Conservation (phyloP, 1,284 basidiomycete genomes). For the Pseudozyma thailandica region DNA sequence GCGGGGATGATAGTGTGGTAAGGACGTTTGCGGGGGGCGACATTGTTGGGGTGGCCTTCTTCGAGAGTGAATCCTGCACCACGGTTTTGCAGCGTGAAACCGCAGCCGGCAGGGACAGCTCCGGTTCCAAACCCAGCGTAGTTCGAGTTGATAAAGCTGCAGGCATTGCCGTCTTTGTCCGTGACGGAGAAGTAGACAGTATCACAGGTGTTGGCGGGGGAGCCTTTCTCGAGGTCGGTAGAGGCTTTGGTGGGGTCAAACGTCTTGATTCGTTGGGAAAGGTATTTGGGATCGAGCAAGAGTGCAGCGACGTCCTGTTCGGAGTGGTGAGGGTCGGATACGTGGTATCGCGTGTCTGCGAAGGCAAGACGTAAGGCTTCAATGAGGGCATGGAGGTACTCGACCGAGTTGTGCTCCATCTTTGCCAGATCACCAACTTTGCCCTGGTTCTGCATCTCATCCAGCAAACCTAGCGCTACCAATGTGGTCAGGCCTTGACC, state of each 20-base stretch:
- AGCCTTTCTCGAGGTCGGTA: slow-evolving; percentile 78
- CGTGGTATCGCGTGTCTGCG: slow-evolving; percentile 84
- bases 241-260: slow-evolving; percentile 79
- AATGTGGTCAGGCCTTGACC: slow-evolving; percentile 95
- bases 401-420: slow-evolving; percentile 85
- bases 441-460: slow-evolving; percentile 81
- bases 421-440: slow-evolving; percentile 78
- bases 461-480: slow-evolving; percentile 89
- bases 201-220: slow-evolving; percentile 83
- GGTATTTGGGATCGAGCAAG: slow-evolving; percentile 75
- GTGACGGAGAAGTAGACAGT: slow-evolving; percentile 87
- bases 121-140: slow-evolving; percentile 72
- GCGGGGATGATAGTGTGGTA: slow-evolving; percentile 97
- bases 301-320: slow-evolving; percentile 74
- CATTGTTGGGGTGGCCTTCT: slow-evolving; percentile 83
- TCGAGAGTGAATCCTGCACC: slow-evolving; percentile 84
- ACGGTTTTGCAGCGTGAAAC: slow-evolving; percentile 94
- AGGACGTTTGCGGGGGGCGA: slow-evolving; percentile 78
- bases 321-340: slow-evolving; percentile 83
- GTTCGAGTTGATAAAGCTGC: slow-evolving; percentile 93
- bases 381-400: slow-evolving; percentile 88
- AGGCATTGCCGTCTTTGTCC: slow-evolving; percentile 85
- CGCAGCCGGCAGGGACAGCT: slow-evolving; percentile 90
- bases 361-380: slow-evolving; percentile 82
- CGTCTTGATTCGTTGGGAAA: slow-evolving; percentile 80